Conservation (phyloP, 176 grass and related monocot species). For the Ensete ventricosum region DNA sequence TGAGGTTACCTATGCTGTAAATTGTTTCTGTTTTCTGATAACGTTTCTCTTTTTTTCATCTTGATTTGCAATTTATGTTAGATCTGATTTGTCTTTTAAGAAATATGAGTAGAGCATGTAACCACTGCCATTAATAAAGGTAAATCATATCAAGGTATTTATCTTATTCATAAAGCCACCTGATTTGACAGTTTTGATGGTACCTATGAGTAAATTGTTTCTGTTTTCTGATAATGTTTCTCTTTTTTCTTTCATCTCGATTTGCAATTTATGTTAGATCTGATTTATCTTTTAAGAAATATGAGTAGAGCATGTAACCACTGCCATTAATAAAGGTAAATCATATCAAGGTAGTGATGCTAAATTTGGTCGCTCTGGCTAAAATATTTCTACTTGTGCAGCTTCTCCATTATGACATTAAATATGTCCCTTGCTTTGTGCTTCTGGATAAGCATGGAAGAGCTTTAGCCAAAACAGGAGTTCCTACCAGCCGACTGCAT, state of each 20-base stretch:
- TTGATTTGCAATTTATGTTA: too few species aligned
- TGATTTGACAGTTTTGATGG: too few species aligned
- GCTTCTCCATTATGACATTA: constrained; percentile 88
- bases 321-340: background rate
- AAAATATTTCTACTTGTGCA: constrained; percentile 26
- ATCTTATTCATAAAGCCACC: background rate
- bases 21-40: too few species aligned
- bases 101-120: too few species aligned
- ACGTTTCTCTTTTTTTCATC: too few species aligned
- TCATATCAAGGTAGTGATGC: background rate
- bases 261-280: background rate
- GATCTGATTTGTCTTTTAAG: too few species aligned
- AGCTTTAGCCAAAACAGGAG: constrained; percentile 76
- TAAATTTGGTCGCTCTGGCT: background rate
- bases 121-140: too few species aligned
- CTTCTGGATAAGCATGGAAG: constrained; percentile 82
- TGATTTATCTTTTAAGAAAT: background rate
- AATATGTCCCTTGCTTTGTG: constrained; percentile 91
- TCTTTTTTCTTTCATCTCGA: background rate
- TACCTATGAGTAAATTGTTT: background rate
- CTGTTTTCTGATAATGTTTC: background rate
- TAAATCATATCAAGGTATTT: too few species aligned
- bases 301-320: too few species aligned
- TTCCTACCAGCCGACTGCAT: constrained; percentile 66
- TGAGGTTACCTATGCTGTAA: too few species aligned